These are phyloP conservation scores for Terfezia boudieri DNA, from an alignment of 495 filamentous ascomycete species.

Conservation along the genomic window DNA sequence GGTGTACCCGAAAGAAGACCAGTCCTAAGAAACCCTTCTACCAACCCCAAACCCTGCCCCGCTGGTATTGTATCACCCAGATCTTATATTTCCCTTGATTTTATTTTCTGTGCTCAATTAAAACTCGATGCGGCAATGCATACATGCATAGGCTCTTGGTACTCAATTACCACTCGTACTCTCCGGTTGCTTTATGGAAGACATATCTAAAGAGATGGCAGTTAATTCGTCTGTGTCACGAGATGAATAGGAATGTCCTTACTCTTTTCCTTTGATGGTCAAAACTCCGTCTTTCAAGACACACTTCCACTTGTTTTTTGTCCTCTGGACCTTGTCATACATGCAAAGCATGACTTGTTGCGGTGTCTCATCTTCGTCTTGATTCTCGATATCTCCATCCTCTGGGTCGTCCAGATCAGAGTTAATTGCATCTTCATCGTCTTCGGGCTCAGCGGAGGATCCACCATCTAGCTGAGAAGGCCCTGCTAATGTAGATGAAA, in stretches of 20 bases:
- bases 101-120: too few relatives aligned
- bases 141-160: too few relatives aligned
- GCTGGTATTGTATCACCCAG: too few relatives aligned
- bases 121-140: too few relatives aligned
- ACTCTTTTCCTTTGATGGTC: slow-evolving; percentile 74
- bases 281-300: slow-evolving; percentile 90
- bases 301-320: slow-evolving; percentile 99
- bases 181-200: slow-evolving; percentile 89
- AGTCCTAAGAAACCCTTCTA: too few relatives aligned
- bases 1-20: too few relatives aligned
- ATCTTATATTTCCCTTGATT: too few relatives aligned
- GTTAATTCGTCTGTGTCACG: slow-evolving; percentile 7
- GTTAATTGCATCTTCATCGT: slow-evolving; percentile 92
- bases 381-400: slow-evolving; percentile 53
- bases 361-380: slow-evolving; percentile 53
- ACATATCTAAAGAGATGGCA: slow-evolving; percentile 38
- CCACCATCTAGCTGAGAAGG: slow-evolving; percentile 39
- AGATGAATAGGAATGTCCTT: slow-evolving; percentile 18
- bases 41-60: too few relatives aligned
- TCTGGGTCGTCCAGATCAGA: slow-evolving; percentile 93
- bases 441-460: slow-evolving; percentile 41
- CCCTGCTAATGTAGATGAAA: background rate
- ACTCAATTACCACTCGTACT: slow-evolving; percentile 77
- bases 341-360: slow-evolving; percentile 91
- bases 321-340: slow-evolving; percentile 96